Evolutionary conservation across 805 yeast species (phyloP).

Genomic region (Metschnikowia cubensis): DNA sequence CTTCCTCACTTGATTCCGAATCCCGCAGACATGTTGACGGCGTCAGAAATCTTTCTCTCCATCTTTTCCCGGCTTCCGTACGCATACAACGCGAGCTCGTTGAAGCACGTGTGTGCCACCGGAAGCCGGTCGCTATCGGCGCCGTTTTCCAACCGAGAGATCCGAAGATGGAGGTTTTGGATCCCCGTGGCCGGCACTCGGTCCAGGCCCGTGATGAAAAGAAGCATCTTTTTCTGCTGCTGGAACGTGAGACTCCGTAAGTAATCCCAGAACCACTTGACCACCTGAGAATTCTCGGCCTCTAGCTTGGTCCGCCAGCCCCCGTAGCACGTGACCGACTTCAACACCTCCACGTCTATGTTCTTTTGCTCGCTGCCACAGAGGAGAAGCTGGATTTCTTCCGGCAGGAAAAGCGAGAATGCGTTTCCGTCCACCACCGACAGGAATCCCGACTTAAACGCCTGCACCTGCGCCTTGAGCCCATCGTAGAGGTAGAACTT

Average conservation of each 20-base stretch:
- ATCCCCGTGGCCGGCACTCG: constrained; percentile 91
- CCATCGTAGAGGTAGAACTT: constrained; percentile 57
- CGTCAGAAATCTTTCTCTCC: constrained; percentile 53
- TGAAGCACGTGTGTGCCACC: constrained; percentile 90
- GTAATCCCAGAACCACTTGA: constrained; percentile 88
- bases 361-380: constrained; percentile 70
- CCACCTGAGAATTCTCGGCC: constrained; percentile 37
- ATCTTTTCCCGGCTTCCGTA: constrained; percentile 57
- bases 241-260: constrained; percentile 42
- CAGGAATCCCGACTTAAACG: constrained; percentile 68
- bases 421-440: constrained; percentile 79
- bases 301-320: constrained; percentile 50
- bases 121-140: constrained; percentile 56
- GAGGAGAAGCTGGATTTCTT: constrained; percentile 72
- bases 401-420: constrained; percentile 71
- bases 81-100: constrained; percentile 74
- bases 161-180: constrained; percentile 65
- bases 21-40: constrained; percentile 78
- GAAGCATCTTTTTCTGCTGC: constrained; percentile 60
- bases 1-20: constrained; percentile 62
- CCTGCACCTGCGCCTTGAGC: constrained; percentile 47
- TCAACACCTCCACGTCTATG: constrained; percentile 62
- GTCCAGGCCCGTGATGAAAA: constrained; percentile 87
- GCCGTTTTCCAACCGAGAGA: constrained; percentile 44
- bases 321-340: constrained; percentile 67